Evolutionary conservation across 192 early-diverging fungal species (phyloP).

Genomic region (Cladochytrium replicatum): DNA sequence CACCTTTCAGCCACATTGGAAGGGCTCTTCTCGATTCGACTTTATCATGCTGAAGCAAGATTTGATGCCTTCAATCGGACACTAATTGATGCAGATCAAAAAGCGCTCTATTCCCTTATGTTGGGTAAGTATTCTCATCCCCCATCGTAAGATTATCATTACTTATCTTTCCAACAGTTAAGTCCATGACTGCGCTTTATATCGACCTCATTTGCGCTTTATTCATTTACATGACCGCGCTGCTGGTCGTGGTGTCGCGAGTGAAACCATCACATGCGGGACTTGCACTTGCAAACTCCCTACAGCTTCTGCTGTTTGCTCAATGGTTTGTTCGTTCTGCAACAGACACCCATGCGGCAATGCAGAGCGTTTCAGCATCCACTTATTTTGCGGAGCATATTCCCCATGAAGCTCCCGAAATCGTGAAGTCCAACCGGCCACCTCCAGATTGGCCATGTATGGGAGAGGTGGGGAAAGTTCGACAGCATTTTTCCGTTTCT

Average conservation of each 20-base stretch:
- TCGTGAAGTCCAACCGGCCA: conserved; percentile 15
- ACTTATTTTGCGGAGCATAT: conserved; percentile 42
- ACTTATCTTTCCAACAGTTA: conserved; percentile 21
- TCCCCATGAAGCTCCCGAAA: conserved; percentile 17
- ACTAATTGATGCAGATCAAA: conserved; percentile 60
- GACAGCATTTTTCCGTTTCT: too few relatives aligned
- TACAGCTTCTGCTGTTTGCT: conserved; percentile 56
- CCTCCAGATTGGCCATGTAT: conserved; percentile 34
- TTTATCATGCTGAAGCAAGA: conserved; percentile 48
- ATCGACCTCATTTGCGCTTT: conserved; percentile 52
- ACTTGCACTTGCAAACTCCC: conserved; percentile 53
- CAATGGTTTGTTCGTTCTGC: conserved; percentile 52
- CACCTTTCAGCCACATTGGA: conserved; percentile 64
- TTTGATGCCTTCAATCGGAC: conserved; percentile 51
- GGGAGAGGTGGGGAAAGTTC: conserved; percentile 22
- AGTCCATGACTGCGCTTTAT: conserved; percentile 49
- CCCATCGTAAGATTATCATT: too few relatives aligned
- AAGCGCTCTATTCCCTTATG: conserved; percentile 58
- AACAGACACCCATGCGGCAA: conserved; percentile 45
- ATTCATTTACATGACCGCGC: conserved; percentile 52
- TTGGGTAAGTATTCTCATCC: conserved; percentile 26
- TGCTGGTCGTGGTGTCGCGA: conserved; percentile 26
- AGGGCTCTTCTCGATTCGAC: conserved; percentile 57
- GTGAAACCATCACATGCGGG: conserved; percentile 33
- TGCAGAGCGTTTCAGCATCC: conserved; percentile 48